Percentiles rank a stretch among this genome's conserved stretches.
These are phyloP conservation scores for Toxoplasma gondii DNA, from an alignment of 169 alveolate species.

Conservation along the genomic window DNA sequence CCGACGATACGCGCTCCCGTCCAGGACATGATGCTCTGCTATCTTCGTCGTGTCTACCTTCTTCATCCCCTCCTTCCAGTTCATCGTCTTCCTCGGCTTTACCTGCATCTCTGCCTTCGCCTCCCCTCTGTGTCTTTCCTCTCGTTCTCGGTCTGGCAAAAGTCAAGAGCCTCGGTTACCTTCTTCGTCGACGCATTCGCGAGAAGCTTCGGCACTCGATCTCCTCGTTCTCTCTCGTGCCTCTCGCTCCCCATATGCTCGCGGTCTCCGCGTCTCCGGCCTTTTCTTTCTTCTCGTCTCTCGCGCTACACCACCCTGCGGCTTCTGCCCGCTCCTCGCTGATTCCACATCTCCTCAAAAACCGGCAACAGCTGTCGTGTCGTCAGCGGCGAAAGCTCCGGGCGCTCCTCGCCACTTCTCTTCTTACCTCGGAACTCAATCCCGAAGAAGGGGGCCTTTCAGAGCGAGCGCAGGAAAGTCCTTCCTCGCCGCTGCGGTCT, in stretches of 20 bases:
- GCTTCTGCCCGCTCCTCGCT: background rate
- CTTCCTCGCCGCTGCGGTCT: too few relatives aligned
- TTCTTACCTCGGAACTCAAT: background rate
- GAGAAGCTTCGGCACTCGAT: conserved; percentile 45
- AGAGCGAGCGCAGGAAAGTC: background rate
- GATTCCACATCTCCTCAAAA: background rate
- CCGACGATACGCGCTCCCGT: background rate
- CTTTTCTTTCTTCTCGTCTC: background rate
- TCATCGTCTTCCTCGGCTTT: background rate
- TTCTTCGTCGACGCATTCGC: conserved; percentile 44
- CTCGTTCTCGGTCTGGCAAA: conserved; percentile 63
- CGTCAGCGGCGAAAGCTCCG: background rate
- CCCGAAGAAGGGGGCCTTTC: background rate
- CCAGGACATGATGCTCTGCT: background rate
- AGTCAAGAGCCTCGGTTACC: conserved; percentile 42
- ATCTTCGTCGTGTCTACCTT: background rate
- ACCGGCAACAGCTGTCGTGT: background rate
- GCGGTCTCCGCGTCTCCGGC: background rate
- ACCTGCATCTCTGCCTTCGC: background rate
- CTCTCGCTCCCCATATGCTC: conserved; percentile 18
- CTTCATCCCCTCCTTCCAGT: background rate
- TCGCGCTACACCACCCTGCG: background rate
- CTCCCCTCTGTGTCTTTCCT: background rate
- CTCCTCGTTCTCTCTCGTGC: background rate
- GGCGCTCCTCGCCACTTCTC: background rate